Percentiles rank a stretch among this genome's conserved stretches.
Conservation (phyloP, 2,329 filamentous ascomycete genomes). For the Chrysosporium keratinophilum region DNA sequence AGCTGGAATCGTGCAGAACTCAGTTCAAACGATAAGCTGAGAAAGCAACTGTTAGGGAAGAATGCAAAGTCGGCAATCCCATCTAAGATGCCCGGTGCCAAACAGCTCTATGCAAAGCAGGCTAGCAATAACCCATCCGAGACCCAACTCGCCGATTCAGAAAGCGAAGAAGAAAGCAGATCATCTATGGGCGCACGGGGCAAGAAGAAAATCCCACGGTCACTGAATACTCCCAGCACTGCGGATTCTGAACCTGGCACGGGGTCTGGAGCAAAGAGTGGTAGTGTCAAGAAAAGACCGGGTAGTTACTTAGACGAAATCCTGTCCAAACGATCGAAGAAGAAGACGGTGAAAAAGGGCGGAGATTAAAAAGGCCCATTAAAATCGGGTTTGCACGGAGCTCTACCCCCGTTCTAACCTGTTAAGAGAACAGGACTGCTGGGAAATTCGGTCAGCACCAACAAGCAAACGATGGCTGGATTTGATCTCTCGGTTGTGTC, state of each 20-base stretch:
- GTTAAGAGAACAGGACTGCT: no score
- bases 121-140: not conserved
- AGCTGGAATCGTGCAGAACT: conserved; percentile 33
- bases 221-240: conserved; percentile 6
- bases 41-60: conserved; percentile 37
- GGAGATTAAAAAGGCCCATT: not conserved
- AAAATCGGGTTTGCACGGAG: no score
- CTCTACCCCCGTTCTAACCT: no score
- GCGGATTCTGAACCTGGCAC: not conserved
- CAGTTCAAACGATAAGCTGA: conserved; percentile 36
- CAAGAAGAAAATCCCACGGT: conserved; percentile 17
- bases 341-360: conserved; percentile 31
- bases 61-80: conserved; percentile 27
- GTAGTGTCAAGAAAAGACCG: conserved; percentile 3
- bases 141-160: not conserved
- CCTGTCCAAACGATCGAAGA: conserved; percentile 37
- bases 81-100: conserved; percentile 8
- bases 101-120: conserved; percentile 19
- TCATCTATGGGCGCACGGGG: conserved; percentile 30
- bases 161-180: conserved; percentile 35
- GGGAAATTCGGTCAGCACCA: no score
- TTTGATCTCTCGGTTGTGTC: no score
- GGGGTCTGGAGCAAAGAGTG: not conserved
- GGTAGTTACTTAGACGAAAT: conserved; percentile 46
- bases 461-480: no score